These are phyloP conservation scores for Mangifera indica DNA, from an alignment of 345 rosid genomes.

Conservation along the genomic window DNA sequence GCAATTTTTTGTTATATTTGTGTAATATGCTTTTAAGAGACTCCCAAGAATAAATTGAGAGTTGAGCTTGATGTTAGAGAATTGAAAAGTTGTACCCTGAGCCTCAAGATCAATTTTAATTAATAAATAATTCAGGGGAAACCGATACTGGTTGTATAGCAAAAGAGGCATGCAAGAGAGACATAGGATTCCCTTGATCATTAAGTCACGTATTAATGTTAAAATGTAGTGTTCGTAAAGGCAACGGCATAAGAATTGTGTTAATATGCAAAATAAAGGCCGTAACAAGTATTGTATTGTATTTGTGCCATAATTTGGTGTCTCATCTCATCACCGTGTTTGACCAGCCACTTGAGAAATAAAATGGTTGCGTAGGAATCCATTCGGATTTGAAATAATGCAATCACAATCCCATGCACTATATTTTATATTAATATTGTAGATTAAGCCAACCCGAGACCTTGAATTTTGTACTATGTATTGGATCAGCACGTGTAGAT, in stretches of 20 bases:
- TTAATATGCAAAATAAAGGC: background rate
- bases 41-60: too few species aligned
- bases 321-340: conserved; percentile 43
- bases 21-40: too few species aligned
- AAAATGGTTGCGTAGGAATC: conserved; percentile 56
- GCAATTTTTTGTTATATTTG: too few species aligned
- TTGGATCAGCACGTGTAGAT: conserved; percentile 42
- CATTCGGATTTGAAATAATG: conserved; percentile 14
- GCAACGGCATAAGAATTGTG: conserved; percentile 43
- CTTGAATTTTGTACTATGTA: conserved; percentile 31
- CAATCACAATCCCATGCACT: conserved; percentile 11
- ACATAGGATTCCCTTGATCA: conserved; percentile 19
- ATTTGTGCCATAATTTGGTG: conserved; percentile 1
- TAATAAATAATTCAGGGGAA: too few species aligned
- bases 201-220: conserved; percentile 7
- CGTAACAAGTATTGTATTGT: background rate
- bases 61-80: too few species aligned
- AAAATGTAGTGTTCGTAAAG: conserved; percentile 50
- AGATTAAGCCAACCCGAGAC: conserved; percentile 30
- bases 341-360: conserved; percentile 56
- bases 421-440: background rate
- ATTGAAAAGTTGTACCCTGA: too few species aligned
- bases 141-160: too few species aligned
- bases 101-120: conserved; percentile 28
- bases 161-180: background rate